Evolutionary conservation across 2,329 filamentous ascomycete species (phyloP).

Genomic region (Chaetomium sp.): DNA sequence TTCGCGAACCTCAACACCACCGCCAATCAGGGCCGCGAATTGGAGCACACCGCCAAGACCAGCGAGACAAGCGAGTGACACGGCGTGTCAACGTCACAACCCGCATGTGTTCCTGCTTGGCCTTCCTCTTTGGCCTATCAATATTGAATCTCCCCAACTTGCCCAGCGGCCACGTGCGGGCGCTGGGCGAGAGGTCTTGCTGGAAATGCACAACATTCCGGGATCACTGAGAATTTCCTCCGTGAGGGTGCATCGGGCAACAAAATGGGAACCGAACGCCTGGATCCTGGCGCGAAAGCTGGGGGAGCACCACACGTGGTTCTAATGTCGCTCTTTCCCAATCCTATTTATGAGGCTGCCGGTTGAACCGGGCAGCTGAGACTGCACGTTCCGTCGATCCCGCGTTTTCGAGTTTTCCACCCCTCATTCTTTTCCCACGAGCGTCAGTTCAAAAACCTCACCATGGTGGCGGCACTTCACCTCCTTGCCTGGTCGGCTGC

Average conservation of each 20-base stretch:
- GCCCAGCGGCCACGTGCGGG: neutral
- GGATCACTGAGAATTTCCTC: neutral
- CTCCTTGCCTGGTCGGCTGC: conserved; percentile 4
- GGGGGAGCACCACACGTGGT: too few relatives aligned
- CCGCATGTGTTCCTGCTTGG: neutral
- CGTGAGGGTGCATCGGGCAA: neutral
- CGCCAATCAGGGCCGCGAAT: neutral
- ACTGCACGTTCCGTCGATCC: too few relatives aligned
- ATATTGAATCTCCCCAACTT: neutral
- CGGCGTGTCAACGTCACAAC: neutral
- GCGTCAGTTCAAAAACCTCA: neutral
- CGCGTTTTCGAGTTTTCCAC: neutral
- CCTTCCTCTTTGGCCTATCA: neutral
- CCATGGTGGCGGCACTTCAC: neutral
- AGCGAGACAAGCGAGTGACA: too few relatives aligned
- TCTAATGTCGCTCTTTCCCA: too few relatives aligned
- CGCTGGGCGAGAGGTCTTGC: neutral
- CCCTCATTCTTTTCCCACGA: neutral
- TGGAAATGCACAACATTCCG: neutral
- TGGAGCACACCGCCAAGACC: neutral
- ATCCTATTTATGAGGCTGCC: too few relatives aligned
- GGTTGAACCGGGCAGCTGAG: too few relatives aligned
- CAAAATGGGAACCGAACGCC: neutral
- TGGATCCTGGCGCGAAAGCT: too few relatives aligned
- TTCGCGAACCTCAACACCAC: neutral